Conservation (phyloP, 805 yeast species). For the Lipomyces spencermartinsiae region DNA sequence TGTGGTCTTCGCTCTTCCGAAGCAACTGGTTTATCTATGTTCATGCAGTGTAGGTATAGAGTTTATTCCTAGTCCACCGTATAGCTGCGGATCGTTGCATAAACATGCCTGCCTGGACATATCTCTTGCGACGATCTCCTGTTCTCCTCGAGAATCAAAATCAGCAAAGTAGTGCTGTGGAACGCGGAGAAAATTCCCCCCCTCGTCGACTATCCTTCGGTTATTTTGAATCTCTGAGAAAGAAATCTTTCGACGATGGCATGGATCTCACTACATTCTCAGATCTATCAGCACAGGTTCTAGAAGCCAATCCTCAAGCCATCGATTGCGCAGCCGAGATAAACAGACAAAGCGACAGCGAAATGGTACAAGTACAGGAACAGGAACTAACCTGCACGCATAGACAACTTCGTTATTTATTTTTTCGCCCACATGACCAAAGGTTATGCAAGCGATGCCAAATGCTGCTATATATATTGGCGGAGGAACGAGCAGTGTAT, state of each 20-base stretch:
- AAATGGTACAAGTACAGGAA: not conserved
- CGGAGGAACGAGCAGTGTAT: not conserved
- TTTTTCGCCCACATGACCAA: not conserved
- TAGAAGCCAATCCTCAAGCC: not conserved
- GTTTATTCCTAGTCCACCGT: not conserved
- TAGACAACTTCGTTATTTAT: not conserved
- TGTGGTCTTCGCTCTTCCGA: not conserved
- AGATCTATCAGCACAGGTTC: not conserved
- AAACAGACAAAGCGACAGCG: not conserved
- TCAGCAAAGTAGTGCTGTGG: not conserved
- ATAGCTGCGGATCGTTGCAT: not conserved
- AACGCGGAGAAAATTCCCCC: not conserved
- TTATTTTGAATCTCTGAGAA: not conserved
- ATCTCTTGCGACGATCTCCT: not conserved
- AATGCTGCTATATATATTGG: not conserved
- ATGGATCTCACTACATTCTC: not conserved
- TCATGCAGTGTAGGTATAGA: not conserved
- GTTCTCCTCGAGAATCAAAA: not conserved
- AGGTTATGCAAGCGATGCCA: conserved; percentile 3
- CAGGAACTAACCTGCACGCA: not conserved
- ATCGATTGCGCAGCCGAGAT: not conserved
- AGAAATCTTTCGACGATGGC: not conserved
- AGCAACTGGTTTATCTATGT: not conserved
- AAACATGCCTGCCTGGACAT: not conserved
- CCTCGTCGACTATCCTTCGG: not conserved